phyloP scores from a whole-genome alignment of 768 basidiomycete species.

The Polyporus arcularius region DNA sequence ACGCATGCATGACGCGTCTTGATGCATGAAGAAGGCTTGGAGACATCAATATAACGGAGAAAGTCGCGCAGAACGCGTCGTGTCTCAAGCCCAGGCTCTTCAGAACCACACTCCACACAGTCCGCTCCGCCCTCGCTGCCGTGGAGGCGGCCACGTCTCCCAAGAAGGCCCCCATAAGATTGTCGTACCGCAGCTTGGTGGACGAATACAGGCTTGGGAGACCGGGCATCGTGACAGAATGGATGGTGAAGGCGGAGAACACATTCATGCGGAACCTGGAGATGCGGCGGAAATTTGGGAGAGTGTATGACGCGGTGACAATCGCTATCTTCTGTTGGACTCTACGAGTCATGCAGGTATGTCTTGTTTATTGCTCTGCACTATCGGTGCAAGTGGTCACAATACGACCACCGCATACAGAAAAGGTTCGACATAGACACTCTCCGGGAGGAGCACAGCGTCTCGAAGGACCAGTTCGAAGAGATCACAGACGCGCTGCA shows the following conservation, averaged over 20 bases:
- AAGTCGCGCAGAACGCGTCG: constrained; percentile 34
- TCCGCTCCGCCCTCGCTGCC: constrained; percentile 25
- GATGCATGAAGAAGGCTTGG: constrained; percentile 22
- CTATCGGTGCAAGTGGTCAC: not conserved
- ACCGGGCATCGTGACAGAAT: constrained; percentile 16
- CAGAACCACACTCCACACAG: constrained; percentile 24
- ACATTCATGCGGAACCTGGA: constrained; percentile 21
- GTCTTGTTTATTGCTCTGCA: not conserved
- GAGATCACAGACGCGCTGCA: constrained; percentile 19
- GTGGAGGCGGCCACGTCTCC: not conserved
- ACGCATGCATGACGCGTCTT: not conserved
- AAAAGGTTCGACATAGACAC: constrained; percentile 7
- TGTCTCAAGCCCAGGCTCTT: constrained; percentile 34
- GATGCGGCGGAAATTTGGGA: constrained; percentile 16
- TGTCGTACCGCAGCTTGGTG: constrained; percentile 20
- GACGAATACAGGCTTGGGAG: constrained; percentile 12
- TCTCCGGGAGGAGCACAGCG: constrained; percentile 5
- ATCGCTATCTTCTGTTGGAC: constrained; percentile 31
- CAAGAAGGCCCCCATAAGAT: not conserved
- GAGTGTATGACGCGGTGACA: constrained; percentile 20
- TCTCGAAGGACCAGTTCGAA: constrained; percentile 17
- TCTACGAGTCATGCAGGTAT: constrained; percentile 20
- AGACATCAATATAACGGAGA: constrained; percentile 31
- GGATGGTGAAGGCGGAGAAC: constrained; percentile 26
- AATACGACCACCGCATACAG: not conserved